Percentiles rank a stretch among this genome's conserved stretches.
Evolutionary conservation across 345 rosid species (phyloP).

Genomic region (Eucalyptus fibrosa): DNA sequence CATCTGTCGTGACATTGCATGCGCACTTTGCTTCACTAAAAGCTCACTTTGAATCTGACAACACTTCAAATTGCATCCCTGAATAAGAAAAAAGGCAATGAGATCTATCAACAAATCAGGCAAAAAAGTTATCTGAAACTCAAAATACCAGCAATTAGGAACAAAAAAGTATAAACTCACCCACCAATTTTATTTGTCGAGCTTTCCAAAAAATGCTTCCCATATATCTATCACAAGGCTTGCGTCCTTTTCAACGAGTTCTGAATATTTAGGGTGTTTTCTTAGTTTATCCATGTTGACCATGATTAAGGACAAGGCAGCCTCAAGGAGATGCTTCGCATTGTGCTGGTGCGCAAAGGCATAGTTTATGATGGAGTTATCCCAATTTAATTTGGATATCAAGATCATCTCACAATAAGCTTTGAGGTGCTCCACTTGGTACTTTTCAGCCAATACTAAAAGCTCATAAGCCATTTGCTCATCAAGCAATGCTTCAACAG

Average conservation of each 20-base stretch:
- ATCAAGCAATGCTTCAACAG: too few relatives aligned
- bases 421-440: conserved; percentile 77
- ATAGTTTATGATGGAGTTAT: conserved; percentile 61
- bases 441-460: conserved; percentile 75
- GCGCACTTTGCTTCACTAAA: background rate
- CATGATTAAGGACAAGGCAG: conserved; percentile 47
- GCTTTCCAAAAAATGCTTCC: conserved; percentile 61
- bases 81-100: background rate
- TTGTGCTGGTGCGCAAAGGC: conserved; percentile 80
- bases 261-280: conserved; percentile 43
- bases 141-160: background rate
- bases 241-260: conserved; percentile 70
- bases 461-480: conserved; percentile 11
- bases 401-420: conserved; percentile 63
- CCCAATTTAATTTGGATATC: conserved; percentile 61
- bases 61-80: background rate
- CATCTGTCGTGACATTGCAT: background rate
- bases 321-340: conserved; percentile 54
- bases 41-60: background rate
- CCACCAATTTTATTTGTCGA: too few relatives aligned
- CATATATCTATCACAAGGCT: conserved; percentile 66
- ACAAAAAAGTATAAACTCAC: background rate
- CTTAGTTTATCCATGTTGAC: conserved; percentile 73
- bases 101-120: background rate
- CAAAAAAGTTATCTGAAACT: background rate